Evolutionary conservation across 2,329 filamentous ascomycete species (phyloP), one percentile per base, ranked within the genome.

Genomic region (Fusarium nisikadoi): DNA sequence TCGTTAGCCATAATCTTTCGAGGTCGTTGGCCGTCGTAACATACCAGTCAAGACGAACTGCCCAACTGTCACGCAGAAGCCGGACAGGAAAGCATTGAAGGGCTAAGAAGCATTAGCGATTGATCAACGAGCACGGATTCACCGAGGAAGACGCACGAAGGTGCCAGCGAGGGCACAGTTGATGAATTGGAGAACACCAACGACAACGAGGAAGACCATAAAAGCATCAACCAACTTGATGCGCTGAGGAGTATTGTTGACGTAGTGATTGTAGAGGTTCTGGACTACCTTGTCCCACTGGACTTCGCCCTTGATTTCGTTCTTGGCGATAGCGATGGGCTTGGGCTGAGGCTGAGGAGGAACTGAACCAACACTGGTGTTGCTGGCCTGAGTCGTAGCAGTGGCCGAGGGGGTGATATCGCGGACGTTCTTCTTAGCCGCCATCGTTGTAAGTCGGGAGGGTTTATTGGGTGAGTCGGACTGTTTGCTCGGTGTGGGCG

Each of bases 61-160:
- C 70, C 96, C 96, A 71, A 99, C 95, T 3, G 95, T 96, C 20
- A 95, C 94, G 69, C 90, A 91, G 86, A 99, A 99, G 52, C 96
- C 97, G 36, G 95, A 94, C 36, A 99, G 90, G 86, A 99, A 99
- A 73, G 97, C 96, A 82, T 99, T 99, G 88, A 99, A 99, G 14
- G 96, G 96, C 95, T 98, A 65, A 12, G 35, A n/a, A 38, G 10
- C 5, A 57, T 78, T 68, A 81, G 75, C 38, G 69, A 27, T 25
- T 13, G 14, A 27, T 41, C 4, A 19, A n/a, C 7, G n/a, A 20
- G 4, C 29, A n/a, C 11, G 35, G 9, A 36, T 12, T 8, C 19
- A 36, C 16, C 16, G 19, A 23, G 20, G 14, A 23, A 25, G 47
- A 89, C 94, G 70, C 89, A 99, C 96, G 79, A 95, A 99, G 84